These are phyloP conservation scores for Cucurbitaria berberidis DNA, from an alignment of 2,329 filamentous ascomycete species.

Conservation along the genomic window DNA sequence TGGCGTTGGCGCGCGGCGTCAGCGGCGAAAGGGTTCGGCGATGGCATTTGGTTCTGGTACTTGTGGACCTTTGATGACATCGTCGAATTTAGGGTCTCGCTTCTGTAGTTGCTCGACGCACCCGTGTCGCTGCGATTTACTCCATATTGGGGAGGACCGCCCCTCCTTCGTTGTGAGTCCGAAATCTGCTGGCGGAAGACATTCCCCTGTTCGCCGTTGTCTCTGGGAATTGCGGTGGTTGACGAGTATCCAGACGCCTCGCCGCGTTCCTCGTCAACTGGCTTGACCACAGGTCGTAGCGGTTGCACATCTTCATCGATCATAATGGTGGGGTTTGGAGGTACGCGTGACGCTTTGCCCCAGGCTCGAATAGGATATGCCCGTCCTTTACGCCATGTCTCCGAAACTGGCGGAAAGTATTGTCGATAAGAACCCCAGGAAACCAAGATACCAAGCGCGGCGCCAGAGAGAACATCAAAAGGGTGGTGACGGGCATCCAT, in stretches of 20 bases:
- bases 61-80: conserved; percentile 39
- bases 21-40: conserved; percentile 40
- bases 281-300: conserved; percentile 34
- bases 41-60: conserved; percentile 43
- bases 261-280: conserved; percentile 42
- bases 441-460: conserved; percentile 59
- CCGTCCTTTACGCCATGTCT: conserved; percentile 64
- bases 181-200: conserved; percentile 50
- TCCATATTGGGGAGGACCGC: conserved; percentile 33
- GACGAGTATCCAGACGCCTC: conserved; percentile 40
- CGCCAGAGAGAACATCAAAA: conserved; percentile 65
- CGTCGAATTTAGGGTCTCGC: conserved; percentile 31
- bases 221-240: conserved; percentile 24
- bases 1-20: conserved; percentile 31
- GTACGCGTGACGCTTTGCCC: conserved; percentile 52
- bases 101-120: conserved; percentile 36
- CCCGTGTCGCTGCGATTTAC: conserved; percentile 42
- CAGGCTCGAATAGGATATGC: conserved; percentile 65
- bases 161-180: conserved; percentile 44
- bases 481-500: conserved; percentile 68
- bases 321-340: conserved; percentile 32
- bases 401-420: conserved; percentile 63
- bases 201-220: conserved; percentile 29
- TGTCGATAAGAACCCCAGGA: conserved; percentile 63
- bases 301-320: conserved; percentile 43